These are phyloP conservation scores for Yamadazyma laniorum DNA, from an alignment of 805 yeast species.

Conservation along the genomic window DNA sequence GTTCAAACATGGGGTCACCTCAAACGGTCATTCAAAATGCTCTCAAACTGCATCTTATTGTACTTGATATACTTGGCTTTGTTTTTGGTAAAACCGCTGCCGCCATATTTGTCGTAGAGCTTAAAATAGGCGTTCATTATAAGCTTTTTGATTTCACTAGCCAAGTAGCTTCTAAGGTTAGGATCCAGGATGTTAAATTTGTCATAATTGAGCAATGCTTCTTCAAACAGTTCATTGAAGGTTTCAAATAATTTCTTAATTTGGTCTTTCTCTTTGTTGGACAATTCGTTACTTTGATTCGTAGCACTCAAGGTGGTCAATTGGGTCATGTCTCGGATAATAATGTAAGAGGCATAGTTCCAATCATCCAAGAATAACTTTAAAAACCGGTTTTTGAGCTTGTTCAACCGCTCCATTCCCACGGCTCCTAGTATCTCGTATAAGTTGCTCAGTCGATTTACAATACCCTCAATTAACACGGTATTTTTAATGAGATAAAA, in stretches of 20 bases:
- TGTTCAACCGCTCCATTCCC: slow-evolving; percentile 64
- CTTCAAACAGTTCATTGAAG: slow-evolving; percentile 83
- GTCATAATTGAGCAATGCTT: slow-evolving; percentile 63
- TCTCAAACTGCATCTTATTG: slow-evolving; percentile 46
- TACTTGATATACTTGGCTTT: slow-evolving; percentile 69
- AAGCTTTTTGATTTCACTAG: slow-evolving; percentile 68
- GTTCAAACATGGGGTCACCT: too few relatives aligned
- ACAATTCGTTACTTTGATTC: slow-evolving; percentile 17
- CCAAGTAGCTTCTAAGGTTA: slow-evolving; percentile 58
- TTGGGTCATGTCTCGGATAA: slow-evolving; percentile 75
- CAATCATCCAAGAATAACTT: slow-evolving; percentile 73
- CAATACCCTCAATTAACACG: slow-evolving; percentile 69
- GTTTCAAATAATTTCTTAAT: slow-evolving; percentile 81
- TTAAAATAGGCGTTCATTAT: slow-evolving; percentile 83
- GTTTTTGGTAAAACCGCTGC: slow-evolving; percentile 71
- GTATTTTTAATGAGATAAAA: slow-evolving; percentile 68
- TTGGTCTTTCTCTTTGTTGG: slow-evolving; percentile 74
- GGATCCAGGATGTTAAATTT: slow-evolving; percentile 65
- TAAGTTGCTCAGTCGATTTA: slow-evolving; percentile 55
- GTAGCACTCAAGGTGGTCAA: slow-evolving; percentile 50
- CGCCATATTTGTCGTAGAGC: slow-evolving; percentile 73
- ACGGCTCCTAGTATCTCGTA: slow-evolving; percentile 52
- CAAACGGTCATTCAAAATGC: slow-evolving; percentile 24
- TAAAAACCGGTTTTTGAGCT: slow-evolving; percentile 69
- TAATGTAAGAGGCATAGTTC: slow-evolving; percentile 72